A percentile compares a stretch with the other conserved stretches of the same genome.
Evolutionary conservation across 1,139 yeast species (phyloP).

Genomic region (Candida gigantensis): DNA sequence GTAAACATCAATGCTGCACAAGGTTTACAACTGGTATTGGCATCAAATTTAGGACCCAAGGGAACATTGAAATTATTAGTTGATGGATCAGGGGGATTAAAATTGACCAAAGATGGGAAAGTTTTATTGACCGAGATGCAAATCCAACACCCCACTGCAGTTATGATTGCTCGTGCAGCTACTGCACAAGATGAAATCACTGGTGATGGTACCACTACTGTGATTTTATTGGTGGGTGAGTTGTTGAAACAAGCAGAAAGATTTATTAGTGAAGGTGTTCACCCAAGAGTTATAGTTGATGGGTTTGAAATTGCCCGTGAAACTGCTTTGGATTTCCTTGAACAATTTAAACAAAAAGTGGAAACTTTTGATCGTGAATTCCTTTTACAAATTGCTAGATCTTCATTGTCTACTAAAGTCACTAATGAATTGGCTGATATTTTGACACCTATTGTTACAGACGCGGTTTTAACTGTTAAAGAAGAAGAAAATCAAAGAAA

Average conservation of each 20-base stretch:
- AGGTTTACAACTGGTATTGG: slow-evolving; percentile 89
- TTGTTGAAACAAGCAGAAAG: slow-evolving; percentile 92
- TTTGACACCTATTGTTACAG: slow-evolving; percentile 92
- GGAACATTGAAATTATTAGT: slow-evolving; percentile 96
- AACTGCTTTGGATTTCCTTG: slow-evolving; percentile 68
- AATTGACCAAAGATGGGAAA: slow-evolving; percentile 96
- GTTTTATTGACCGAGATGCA: slow-evolving; percentile 95
- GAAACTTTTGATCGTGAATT: slow-evolving; percentile 75
- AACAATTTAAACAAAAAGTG: slow-evolving; percentile 51
- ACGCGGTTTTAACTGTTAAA: slow-evolving; percentile 84
- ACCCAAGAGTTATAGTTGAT: slow-evolving; percentile 91
- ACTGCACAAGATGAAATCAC: slow-evolving; percentile 98
- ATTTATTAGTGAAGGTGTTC: slow-evolving; percentile 89
- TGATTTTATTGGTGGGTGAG: slow-evolving; percentile 92
- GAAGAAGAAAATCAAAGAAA: slow-evolving; percentile 48
- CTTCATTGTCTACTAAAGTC: slow-evolving; percentile 87
- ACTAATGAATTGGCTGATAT: slow-evolving; percentile 72
- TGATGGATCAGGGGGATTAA: slow-evolving; percentile 94
- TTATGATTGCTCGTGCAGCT: slow-evolving; percentile 98
- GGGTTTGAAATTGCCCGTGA: slow-evolving; percentile 92
- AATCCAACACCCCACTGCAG: slow-evolving; percentile 99
- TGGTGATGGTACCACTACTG: slow-evolving; percentile 99
- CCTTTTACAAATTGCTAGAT: slow-evolving; percentile 85
- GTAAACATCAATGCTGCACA: slow-evolving; percentile 96
- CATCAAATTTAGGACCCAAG: slow-evolving; percentile 93